These are phyloP conservation scores for Fusarium tricinctum DNA, from an alignment of 2,329 filamentous ascomycete genomes.

Conservation along the genomic window DNA sequence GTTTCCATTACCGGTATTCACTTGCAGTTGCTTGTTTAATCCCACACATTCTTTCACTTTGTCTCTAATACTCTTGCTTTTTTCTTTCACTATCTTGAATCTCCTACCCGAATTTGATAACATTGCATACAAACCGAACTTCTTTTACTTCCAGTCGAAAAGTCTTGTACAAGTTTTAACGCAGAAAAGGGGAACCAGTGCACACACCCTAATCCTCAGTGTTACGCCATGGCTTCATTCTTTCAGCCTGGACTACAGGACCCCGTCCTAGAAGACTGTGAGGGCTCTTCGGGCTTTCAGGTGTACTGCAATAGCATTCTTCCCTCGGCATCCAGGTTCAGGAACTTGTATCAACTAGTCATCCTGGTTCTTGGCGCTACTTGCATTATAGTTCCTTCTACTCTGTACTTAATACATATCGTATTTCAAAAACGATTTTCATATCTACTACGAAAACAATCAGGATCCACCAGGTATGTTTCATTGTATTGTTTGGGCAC, in stretches of 20 bases:
- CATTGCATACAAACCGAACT: too few relatives aligned
- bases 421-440: neutral
- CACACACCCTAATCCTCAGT: neutral
- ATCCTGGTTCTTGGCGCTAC: slow-evolving; percentile 2
- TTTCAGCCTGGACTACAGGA: slow-evolving; percentile 1
- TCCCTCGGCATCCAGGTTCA: neutral
- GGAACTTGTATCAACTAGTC: neutral
- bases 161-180: too few relatives aligned
- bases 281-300: neutral
- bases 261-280: neutral
- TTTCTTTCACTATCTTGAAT: too few relatives aligned
- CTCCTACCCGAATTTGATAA: too few relatives aligned
- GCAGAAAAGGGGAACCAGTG: too few relatives aligned
- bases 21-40: too few relatives aligned
- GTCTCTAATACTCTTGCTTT: too few relatives aligned
- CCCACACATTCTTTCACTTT: too few relatives aligned
- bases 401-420: neutral
- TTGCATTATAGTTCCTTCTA: neutral
- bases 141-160: too few relatives aligned
- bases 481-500: too few relatives aligned
- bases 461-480: neutral
- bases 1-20: too few relatives aligned
- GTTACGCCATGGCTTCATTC: slow-evolving; percentile 4
- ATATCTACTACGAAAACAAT: neutral
- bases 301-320: slow-evolving; percentile 7